Base-by-base conservation (phyloP, 805 yeast genomes). In the Ogataea pini region DNA sequence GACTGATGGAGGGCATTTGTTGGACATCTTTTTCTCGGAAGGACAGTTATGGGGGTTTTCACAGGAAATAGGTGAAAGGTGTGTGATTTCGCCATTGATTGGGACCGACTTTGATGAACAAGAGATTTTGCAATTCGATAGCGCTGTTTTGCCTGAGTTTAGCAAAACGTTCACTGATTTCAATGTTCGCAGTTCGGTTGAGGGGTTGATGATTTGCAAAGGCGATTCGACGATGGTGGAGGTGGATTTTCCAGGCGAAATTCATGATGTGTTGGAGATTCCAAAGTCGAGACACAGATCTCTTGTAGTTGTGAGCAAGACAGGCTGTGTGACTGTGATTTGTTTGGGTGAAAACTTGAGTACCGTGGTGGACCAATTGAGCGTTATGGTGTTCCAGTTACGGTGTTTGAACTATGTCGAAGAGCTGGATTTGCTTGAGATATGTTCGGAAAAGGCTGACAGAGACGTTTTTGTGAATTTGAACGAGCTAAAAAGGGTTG, bases 331-430 rank as follows among this genome's bases (percentile, higher is more conserved):
- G 13, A 38, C 46, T 32, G 28, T 49, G n/a, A 24, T 59, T 7
- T 14, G 52, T 2, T 31, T 58, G 33, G 51, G 49, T 33, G 22
- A 48, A 4, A n/a, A 36, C 4, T 33, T 51, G 12, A 48, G 33
- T 8, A 45, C 40, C 18, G 31, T 50, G 16, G 3, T 55, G 3
- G 39, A 50, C 16, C 48, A 42, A 20, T 25, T 56, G 5, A 28
- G 34, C 13, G 18, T 53, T n/a, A 16, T 27, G 22, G 13, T 16
- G 3, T 17, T 20, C 7, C 19, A 29, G 17, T n/a, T 48, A 19
- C 18, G 38, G 33, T 16, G 49, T 29, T 8, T 54, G 20, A 27
- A 36, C 29, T 51, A 43, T 29, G 33, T 48, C 19, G 60, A 56
- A 20, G 17, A 37, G 14, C 13, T 38, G 18, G 40, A 48, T 16